These are phyloP conservation scores for Zymoseptoria tritici DNA, from an alignment of 2,329 filamentous ascomycete species.

Conservation along the genomic window DNA sequence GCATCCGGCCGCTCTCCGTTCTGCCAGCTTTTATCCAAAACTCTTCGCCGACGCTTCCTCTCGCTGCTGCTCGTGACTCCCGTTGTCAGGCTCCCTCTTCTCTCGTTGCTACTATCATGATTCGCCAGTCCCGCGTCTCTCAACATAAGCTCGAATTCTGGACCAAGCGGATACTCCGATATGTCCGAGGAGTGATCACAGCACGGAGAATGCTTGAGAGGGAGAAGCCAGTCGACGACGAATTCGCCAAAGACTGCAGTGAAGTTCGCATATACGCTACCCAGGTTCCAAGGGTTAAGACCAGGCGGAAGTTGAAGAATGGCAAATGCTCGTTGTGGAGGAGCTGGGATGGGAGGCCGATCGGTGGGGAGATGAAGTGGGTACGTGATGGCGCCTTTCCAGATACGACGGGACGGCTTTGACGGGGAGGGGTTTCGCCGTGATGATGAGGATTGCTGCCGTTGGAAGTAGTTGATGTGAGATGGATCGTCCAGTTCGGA, in stretches of 20 bases:
- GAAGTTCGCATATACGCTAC: slow-evolving; percentile 58
- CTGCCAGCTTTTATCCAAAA: slow-evolving; percentile 26
- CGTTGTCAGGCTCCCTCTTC: slow-evolving; percentile 2
- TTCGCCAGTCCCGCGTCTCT: slow-evolving; percentile 25
- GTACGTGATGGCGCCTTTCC: slow-evolving; percentile 49
- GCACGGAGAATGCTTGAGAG: slow-evolving; percentile 67
- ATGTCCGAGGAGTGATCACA: slow-evolving; percentile 46
- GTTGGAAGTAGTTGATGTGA: slow-evolving; percentile 26
- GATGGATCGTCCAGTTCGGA: slow-evolving; percentile 31
- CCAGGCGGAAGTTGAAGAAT: slow-evolving; percentile 65
- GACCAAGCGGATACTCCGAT: slow-evolving; percentile 29
- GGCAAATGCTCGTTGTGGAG: slow-evolving; percentile 58
- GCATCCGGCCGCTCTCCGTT: slow-evolving; percentile 29
- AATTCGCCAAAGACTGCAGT: slow-evolving; percentile 69
- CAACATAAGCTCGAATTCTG: slow-evolving; percentile 28
- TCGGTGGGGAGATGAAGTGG: slow-evolving; percentile 39
- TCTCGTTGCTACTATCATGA: slow-evolving; percentile 6
- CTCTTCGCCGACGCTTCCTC: slow-evolving; percentile 13
- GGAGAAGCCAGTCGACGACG: slow-evolving; percentile 71
- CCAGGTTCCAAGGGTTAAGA: slow-evolving; percentile 82
- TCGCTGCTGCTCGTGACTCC: slow-evolving; percentile 6
- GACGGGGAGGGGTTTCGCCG: slow-evolving; percentile 1
- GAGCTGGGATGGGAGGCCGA: slow-evolving; percentile 29
- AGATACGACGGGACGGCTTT: slow-evolving; percentile 17
- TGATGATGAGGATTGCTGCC: slow-evolving; percentile 4